These are phyloP conservation scores for Daldinia eschscholtzii DNA, from an alignment of 2,329 filamentous ascomycete genomes.

Conservation along the genomic window DNA sequence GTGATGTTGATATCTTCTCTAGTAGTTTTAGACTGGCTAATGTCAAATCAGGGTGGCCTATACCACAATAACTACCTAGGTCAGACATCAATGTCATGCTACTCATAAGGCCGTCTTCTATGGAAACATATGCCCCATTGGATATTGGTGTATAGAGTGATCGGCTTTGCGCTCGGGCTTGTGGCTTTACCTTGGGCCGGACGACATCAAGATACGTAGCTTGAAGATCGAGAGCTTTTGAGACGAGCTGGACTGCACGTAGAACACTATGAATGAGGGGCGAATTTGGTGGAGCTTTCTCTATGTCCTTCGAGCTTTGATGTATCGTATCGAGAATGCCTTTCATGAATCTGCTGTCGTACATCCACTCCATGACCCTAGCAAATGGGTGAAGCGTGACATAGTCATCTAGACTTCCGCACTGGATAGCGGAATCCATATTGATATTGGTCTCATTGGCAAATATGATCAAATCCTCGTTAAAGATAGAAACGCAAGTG, in stretches of 20 bases:
- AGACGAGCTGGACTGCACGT: conserved; percentile 85
- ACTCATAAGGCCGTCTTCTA: conserved; percentile 90
- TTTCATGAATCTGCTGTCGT: conserved; percentile 88
- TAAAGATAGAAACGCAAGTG: conserved; percentile 86
- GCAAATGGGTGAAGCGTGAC: conserved; percentile 91
- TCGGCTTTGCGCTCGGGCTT: conserved; percentile 60
- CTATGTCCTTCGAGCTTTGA: conserved; percentile 79
- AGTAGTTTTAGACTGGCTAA: conserved; percentile 84
- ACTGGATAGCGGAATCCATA: conserved; percentile 79
- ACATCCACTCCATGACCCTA: conserved; percentile 97
- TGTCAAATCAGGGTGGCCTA: conserved; percentile 83
- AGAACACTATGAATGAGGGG: conserved; percentile 84
- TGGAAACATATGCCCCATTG: conserved; percentile 83
- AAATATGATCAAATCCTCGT: conserved; percentile 90
- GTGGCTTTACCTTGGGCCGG: conserved; percentile 78
- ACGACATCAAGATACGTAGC: conserved; percentile 93
- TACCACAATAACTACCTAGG: conserved; percentile 86
- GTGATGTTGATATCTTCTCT: conserved; percentile 86
- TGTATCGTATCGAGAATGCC: conserved; percentile 83
- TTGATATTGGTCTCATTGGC: conserved; percentile 81
- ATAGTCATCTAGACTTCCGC: conserved; percentile 82
- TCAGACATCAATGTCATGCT: conserved; percentile 84
- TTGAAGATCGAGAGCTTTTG: conserved; percentile 86
- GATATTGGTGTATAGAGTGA: conserved; percentile 54
- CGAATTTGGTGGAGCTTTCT: conserved; percentile 79